Evolutionary conservation across 176 grass and related monocot species (phyloP), one percentile per base, ranked within the genome.

Genomic region (Avena atlantica): DNA sequence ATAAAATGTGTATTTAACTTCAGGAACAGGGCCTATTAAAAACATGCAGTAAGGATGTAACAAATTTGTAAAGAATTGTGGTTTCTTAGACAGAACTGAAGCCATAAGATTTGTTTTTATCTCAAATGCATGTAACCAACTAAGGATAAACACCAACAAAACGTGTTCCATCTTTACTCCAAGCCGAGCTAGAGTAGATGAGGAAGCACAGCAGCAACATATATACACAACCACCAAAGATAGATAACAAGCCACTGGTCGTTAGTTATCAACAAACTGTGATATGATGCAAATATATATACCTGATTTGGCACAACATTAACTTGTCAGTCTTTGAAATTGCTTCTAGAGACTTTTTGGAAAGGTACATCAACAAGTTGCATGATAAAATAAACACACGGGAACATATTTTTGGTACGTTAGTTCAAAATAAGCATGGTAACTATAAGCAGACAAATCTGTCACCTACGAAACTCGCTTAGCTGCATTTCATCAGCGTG

Each of bases 331-430:
- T 85, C 87, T 95, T 74, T 98, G 88, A 69, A 98, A 89, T n/a
- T 95, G 91, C 78, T 98, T 94, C 89, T 98, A 91, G 45, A 98
- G 81, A 64, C 88, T 87, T 83, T 93, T 93, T 36, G 93, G 95
- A 62, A 75, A 80, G 9, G 14, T 79, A 78, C 65, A 57, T 81
- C 20, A 78, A 24, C 37, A 19, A 15, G 78, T 21, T 64, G 7
- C 42, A 83, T 17, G 27, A 83, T 29, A 83, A 90, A 17, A 29
- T 27, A 51, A 51, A 51, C 49, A 51, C 12, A 9, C 7, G 8
- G 4, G 42, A 45, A 45, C 8, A 45, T 45, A 45, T 51, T 51
- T 51, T 51, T 51, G 49, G 49, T 12, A 51, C 49, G 10, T 51
- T 45, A 45, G 42, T 45, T 45, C 42, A n/a, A n/a, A 45, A 51